These are phyloP conservation scores for carrot (Daucus carota) DNA, from an alignment of 129 eudicot species.

Conservation along the genomic window DH1_v3.0 NC_030381.2:19511001-19511500, in stretches of 20 bases:
- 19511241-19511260: slow-evolving; percentile 35
- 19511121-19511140: slow-evolving; percentile 33
- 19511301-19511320: slow-evolving; percentile 29
- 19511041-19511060: slow-evolving; percentile 42
- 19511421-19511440: slow-evolving; percentile 81
- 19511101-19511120: slow-evolving; percentile 75
- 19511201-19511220: slow-evolving; percentile 60
- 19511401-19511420: slow-evolving; percentile 49
- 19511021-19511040: background rate
- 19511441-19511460: slow-evolving; percentile 13
- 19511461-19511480: background rate
- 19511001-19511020: background rate
- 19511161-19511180: slow-evolving; percentile 66
- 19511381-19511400: slow-evolving; percentile 31
- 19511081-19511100: slow-evolving; percentile 69
- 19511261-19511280: slow-evolving; percentile 23
- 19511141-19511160: slow-evolving; percentile 8
- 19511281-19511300: slow-evolving; percentile 38
- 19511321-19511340: slow-evolving; percentile 5
- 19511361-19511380: background rate
- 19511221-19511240: slow-evolving; percentile 19
- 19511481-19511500: background rate
- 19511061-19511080: slow-evolving; percentile 57
- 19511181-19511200: slow-evolving; percentile 43
- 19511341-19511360: slow-evolving; percentile 15